Percentiles rank a stretch among this genome's conserved stretches.
phyloP scores from a whole-genome alignment of 768 basidiomycete species.

The Boletellus ananas region DNA sequence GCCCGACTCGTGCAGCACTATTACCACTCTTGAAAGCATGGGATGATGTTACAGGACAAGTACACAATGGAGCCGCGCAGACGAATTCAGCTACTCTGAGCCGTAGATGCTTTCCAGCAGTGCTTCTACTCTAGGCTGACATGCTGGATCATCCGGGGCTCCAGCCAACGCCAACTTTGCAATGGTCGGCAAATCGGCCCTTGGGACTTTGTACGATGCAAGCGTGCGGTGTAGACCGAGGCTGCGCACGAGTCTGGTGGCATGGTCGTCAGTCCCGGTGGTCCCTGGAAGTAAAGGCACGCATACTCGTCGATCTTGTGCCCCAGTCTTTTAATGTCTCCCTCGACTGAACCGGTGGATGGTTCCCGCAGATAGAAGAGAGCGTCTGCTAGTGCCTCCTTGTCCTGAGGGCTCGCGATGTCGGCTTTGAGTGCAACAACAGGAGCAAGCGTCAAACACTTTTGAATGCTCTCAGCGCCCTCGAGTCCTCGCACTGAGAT shows the following conservation, averaged over 20 bases:
- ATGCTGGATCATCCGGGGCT: slow-evolving; percentile 31
- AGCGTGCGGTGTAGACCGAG: slow-evolving; percentile 60
- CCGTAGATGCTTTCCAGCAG: slow-evolving; percentile 48
- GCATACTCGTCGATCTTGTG: slow-evolving; percentile 53
- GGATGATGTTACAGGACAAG: no score
- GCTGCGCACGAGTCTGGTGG: slow-evolving; percentile 50
- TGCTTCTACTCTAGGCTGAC: slow-evolving; percentile 40
- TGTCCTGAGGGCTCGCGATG: slow-evolving; percentile 56
- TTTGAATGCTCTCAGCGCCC: neutral
- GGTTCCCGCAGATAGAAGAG: slow-evolving; percentile 58
- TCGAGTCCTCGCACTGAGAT: slow-evolving; percentile 6
- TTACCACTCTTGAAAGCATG: no score
- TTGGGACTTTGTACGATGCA: slow-evolving; percentile 61
- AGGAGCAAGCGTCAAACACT: slow-evolving; percentile 72
- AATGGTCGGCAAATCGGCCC: slow-evolving; percentile 48
- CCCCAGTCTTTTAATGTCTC: slow-evolving; percentile 56
- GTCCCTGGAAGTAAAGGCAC: neutral
- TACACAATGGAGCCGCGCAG: neutral
- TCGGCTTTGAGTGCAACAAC: slow-evolving; percentile 59
- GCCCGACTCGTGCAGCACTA: no score
- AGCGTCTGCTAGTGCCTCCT: slow-evolving; percentile 52
- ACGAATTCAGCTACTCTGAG: neutral
- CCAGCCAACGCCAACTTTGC: slow-evolving; percentile 32
- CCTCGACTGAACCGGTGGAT: slow-evolving; percentile 59
- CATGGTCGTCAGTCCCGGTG: slow-evolving; percentile 5